Base-by-base conservation (phyloP, 1,284 basidiomycete genomes). In the Cutaneotrichosporon sp. region DNA sequence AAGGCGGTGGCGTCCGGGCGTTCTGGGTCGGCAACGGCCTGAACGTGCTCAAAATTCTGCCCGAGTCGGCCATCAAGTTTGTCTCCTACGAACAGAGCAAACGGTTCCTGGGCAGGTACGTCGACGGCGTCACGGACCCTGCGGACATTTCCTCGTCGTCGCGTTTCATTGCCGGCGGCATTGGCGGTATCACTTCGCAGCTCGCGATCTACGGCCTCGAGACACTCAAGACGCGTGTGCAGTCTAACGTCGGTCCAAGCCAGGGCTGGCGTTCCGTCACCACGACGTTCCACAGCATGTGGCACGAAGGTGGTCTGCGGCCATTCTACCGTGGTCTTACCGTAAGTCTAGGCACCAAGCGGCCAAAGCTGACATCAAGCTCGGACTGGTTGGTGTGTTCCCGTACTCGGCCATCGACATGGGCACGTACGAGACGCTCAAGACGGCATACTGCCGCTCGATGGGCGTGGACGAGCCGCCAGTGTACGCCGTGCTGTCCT, bases 51-150 rank as follows among this genome's bases (percentile, higher is more conserved):
- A 98, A 98, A 78, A 97, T 98, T 62, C 88, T 97, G 63, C 94
- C 87, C 30, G 93, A 97, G 78, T 92, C 88, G 40, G 96, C 96
- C 17, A 97, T 98, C 81, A 99, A 97, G 76, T 99, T 99, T 77
- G 84, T 96, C 64, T 77, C 88, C 8, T 98, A 97, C 74, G 96
- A 98, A 76, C 88, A 89, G 48, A 65, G 91, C 83, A 98, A 98
- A 85, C 86, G 87, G 10, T 81, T 90, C 55, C 93, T 98, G 72
- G 96, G 94, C 5, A 81, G 84, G 68, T 88, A 97, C 73, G 87
- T 85, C 79, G 94, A 97, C 74, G 77, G 84, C 50, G 93, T 97
- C 2, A 86, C 90, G 7, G 93, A 98, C 69, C 78, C 86, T 14
- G 80, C 90, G 37, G 85, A 97, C 48, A 92, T 98, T 61, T 92